phyloP scores from a whole-genome alignment of 2,329 filamentous ascomycete genomes.

The Orbilia quercus region DNA sequence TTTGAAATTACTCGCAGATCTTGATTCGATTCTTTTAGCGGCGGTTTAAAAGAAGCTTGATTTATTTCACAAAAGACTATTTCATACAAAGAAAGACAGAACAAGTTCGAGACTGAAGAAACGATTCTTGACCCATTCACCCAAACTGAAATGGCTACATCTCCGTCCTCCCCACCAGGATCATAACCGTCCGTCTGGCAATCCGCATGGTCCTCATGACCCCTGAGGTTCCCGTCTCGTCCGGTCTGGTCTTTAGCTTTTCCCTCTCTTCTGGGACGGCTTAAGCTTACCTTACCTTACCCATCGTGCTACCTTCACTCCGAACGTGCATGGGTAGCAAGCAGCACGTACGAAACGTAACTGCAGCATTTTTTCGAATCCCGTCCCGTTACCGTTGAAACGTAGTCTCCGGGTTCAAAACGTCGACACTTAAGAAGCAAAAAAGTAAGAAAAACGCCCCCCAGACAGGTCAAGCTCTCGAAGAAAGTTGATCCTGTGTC shows the following conservation, averaged over 20 bases:
- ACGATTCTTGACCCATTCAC: not conserved
- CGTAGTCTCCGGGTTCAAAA: no score
- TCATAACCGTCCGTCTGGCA: not conserved
- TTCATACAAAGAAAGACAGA: no score
- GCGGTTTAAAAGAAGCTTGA: constrained; percentile 49
- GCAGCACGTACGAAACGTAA: no score
- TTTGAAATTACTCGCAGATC: constrained; percentile 54
- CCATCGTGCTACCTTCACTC: no score
- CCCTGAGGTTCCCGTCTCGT: no score
- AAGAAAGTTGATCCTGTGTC: constrained; percentile 3
- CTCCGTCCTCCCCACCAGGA: no score
- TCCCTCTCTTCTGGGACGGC: not conserved
- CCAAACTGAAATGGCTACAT: not conserved
- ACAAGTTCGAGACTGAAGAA: no score
- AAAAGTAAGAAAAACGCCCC: not conserved
- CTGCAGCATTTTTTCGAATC: no score
- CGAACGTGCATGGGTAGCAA: no score
- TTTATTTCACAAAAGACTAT: no score
- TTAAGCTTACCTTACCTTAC: constrained; percentile 6
- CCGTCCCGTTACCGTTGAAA: not conserved
- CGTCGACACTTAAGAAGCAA: no score
- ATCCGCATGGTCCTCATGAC: not conserved
- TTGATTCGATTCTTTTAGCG: constrained; percentile 14
- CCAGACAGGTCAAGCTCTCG: constrained; percentile 1
- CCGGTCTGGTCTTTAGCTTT: not conserved